Base-by-base conservation (phyloP, 1,284 basidiomycete genomes). In the Melampsora abietis-canadensis region DNA sequence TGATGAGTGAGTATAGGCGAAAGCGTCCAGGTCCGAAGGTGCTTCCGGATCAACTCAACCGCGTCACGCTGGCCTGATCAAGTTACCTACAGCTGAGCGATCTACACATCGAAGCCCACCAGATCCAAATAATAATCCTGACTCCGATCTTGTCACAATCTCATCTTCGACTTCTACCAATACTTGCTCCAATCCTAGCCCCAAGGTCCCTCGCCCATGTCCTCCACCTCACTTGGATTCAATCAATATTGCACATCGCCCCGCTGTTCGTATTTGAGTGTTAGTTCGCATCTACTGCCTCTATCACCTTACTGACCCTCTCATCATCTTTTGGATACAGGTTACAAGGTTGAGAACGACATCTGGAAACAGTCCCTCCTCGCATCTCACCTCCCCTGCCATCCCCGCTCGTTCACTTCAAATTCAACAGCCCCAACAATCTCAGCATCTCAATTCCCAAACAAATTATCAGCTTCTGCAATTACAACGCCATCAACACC, bases 91-190 rank as follows among this genome's bases (percentile, higher is more conserved):
- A 12, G n/a, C 51, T 27, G 51, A 54, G 19, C 51, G 51, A 27
- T 27, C 51, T 54, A 21, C 51, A 21, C 51, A 54, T 54, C 51
- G 24, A n/a, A n/a, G 51, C 24, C 51, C 19, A 54, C 51, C 51
- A 21, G 51, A 54, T n/a, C 51, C 51, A n/a, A 6, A n/a, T 27
- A 27, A 19, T 12, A 54, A 54, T n/a, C 51, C 51, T 3, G 51
- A 54, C 17, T 54, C 51, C n/a, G 51, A 54, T 27, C 24, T 54
- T 54, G 24, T 54, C 8, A 40, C 37, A 57, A 57, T 57, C 51
- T 21, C n/a, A 57, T 61, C 60, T 27, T 61, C 60, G 4, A 61
- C 60, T 19, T 61, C 60, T 17, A 61, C 19, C 60, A 61, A 61
- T 34, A 61, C 60, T 37, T 61, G 24, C 31, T 61, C 60, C 8